phyloP scores from a whole-genome alignment of 1,284 basidiomycete species.

The Pisolithus thermaeus region DNA sequence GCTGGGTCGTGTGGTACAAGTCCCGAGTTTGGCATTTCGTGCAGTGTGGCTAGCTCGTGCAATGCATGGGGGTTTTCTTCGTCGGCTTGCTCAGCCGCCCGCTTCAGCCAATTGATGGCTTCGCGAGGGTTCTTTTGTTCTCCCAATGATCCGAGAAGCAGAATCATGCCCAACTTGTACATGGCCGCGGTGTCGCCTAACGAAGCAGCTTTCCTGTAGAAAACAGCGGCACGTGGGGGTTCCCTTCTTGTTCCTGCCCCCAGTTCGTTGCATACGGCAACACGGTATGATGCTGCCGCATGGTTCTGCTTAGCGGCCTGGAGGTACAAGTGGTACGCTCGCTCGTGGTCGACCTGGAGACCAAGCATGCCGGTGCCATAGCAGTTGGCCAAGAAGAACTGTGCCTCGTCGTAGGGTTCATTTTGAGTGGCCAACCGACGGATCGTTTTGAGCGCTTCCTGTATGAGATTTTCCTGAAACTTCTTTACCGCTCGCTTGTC shows the following conservation, averaged over 20 bases:
- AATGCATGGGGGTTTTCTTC: slow-evolving; percentile 98
- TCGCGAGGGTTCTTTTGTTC: slow-evolving; percentile 87
- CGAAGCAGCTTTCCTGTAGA: slow-evolving; percentile 95
- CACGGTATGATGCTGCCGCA: slow-evolving; percentile 91
- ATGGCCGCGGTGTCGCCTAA: slow-evolving; percentile 97
- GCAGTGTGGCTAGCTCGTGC: slow-evolving; percentile 91
- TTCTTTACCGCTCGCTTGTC: slow-evolving; percentile 82
- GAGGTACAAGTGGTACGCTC: slow-evolving; percentile 96
- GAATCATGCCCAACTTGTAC: slow-evolving; percentile 98
- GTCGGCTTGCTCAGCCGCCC: slow-evolving; percentile 96
- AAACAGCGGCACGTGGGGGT: slow-evolving; percentile 83
- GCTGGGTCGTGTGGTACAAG: slow-evolving; percentile 70
- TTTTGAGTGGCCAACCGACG: slow-evolving; percentile 89
- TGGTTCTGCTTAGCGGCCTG: slow-evolving; percentile 98
- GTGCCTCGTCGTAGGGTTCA: slow-evolving; percentile 92
- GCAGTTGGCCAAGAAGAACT: slow-evolving; percentile 98
- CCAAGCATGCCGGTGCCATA: slow-evolving; percentile 94
- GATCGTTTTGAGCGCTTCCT: slow-evolving; percentile 88
- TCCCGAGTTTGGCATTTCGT: slow-evolving; percentile 71
- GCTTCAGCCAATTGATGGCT: slow-evolving; percentile 90
- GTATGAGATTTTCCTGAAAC: slow-evolving; percentile 85
- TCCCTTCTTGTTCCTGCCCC: slow-evolving; percentile 97
- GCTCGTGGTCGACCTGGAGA: slow-evolving; percentile 93
- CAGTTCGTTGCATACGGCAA: slow-evolving; percentile 98
- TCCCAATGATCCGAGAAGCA: slow-evolving; percentile 81